Evolutionary conservation across 2,329 filamentous ascomycete genomes (phyloP), one percentile per base, ranked within the genome.

Genomic region (Plectosphaerella sp.): DNA sequence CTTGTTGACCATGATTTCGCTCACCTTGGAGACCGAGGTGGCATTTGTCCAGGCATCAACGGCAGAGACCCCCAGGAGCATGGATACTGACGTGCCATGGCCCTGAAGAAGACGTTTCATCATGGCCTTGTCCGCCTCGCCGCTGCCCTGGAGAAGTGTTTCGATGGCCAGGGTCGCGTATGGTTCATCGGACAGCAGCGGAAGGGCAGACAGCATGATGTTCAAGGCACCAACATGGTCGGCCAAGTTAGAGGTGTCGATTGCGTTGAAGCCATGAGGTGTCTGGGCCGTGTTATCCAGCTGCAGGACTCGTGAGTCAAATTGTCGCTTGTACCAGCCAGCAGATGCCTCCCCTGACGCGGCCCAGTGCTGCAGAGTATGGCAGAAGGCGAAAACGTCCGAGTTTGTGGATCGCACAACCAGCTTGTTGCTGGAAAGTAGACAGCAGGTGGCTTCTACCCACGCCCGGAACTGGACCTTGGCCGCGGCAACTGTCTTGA

Each of bases 21-120:
- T 69, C 2, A 70, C 65, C 41, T 63, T 66, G 2, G 73, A 73
- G 5, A 67, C 61, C 3, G 64, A 59, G 14, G 71, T 75, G 7
- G 72, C 59, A 57, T 80, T 78, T 3, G 78, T 78, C 71, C 72
- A 80, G 58, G 73, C 76, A 55, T 79, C 75, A 8, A 74, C 64
- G 1, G 75, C 73, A 1, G 61, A 67, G 33, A 85, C 57, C 1
- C 80, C 82, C 4, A 84, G 61, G 0, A 85, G 61, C 7, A 78
- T 56, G 3, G 75, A 73, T 5, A 82, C 59, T 0, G 74, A 76
- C 0, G 69, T 62, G 1, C 74, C 68, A 53, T 80, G 67, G 1
- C 75, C 76, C 43, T 71, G 70, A 1, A 84, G 69, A 8, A 80
- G 57, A 3, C 61, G 61, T 12, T 74, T 64, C 15, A 78, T 64